These are phyloP conservation scores for Podospora sp. DNA, from an alignment of 495 filamentous ascomycete species.

Conservation along the genomic window DNA sequence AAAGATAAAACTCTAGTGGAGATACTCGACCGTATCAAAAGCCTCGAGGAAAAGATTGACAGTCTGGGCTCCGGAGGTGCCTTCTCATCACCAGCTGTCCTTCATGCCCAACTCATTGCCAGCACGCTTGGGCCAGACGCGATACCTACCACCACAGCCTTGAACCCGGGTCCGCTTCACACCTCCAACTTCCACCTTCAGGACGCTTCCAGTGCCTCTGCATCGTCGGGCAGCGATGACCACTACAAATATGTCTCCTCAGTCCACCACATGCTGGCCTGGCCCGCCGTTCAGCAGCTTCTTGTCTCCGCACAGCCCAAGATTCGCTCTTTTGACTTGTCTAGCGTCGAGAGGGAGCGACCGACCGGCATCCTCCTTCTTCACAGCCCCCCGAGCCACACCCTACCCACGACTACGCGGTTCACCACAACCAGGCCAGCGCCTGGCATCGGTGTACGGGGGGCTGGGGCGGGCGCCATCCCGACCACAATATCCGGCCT, in stretches of 20 bases:
- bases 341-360: conserved; percentile 46
- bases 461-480: background rate
- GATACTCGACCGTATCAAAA: conserved; percentile 58
- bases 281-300: conserved; percentile 57
- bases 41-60: conserved; percentile 55
- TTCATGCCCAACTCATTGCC: conserved; percentile 14
- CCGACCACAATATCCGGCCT: conserved; percentile 30
- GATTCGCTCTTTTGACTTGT: conserved; percentile 35
- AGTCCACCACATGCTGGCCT: conserved; percentile 60
- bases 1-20: conserved; percentile 65
- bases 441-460: conserved; percentile 5
- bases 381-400: conserved; percentile 22
- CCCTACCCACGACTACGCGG: conserved; percentile 20
- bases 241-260: conserved; percentile 55
- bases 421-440: background rate
- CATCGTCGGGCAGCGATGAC: conserved; percentile 19
- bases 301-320: conserved; percentile 38
- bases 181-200: conserved; percentile 14
- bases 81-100: conserved; percentile 30
- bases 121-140: conserved; percentile 3
- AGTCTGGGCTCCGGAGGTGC: conserved; percentile 34
- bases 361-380: conserved; percentile 50
- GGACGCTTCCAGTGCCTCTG: conserved; percentile 18
- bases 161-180: background rate
- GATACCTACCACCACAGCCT: background rate